These are phyloP conservation scores for Thalassiosira allenii DNA, from an alignment of 352 stramenopile species.

Conservation along the genomic window DNA sequence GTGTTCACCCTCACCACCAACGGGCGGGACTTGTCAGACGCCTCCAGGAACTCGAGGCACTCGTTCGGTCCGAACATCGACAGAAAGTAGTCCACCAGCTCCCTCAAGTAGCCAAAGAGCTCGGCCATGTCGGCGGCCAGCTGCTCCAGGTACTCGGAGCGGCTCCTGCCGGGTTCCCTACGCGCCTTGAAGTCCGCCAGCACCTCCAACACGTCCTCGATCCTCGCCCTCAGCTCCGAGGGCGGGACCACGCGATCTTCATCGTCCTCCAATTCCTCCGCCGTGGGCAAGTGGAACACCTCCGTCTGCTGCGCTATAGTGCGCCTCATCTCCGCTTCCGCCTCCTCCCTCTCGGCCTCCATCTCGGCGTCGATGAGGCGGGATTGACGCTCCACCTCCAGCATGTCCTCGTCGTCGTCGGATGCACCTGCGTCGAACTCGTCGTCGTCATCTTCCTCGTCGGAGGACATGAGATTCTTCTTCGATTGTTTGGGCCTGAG, in stretches of 20 bases:
- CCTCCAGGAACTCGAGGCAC: conserved; percentile 98
- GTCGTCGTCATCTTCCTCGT: conserved; percentile 67
- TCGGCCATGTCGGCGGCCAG: conserved; percentile 91
- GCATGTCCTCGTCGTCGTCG: conserved; percentile 72
- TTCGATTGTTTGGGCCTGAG: conserved; percentile 74
- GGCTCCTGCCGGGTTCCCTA: conserved; percentile 91
- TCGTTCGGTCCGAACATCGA: conserved; percentile 98
- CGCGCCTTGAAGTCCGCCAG: conserved; percentile 95
- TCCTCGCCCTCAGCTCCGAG: conserved; percentile 76
- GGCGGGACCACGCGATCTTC: conserved; percentile 85
- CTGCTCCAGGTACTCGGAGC: conserved; percentile 95
- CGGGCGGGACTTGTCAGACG: conserved; percentile 96
- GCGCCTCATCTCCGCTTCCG: conserved; percentile 73
- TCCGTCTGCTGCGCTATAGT: conserved; percentile 77
- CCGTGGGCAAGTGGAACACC: conserved; percentile 81
- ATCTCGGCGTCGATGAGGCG: conserved; percentile 78
- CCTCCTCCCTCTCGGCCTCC: conserved; percentile 74
- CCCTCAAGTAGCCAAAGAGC: conserved; percentile 98
- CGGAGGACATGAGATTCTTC: conserved; percentile 61
- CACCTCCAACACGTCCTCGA: conserved; percentile 86
- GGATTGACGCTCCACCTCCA: conserved; percentile 83
- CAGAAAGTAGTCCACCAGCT: conserved; percentile 97
- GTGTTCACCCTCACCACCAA: conserved; percentile 99
- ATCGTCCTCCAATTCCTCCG: conserved; percentile 81
- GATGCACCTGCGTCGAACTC: conserved; percentile 22